Conservation (phyloP, 768 basidiomycete genomes). For the Podaxis sp. region DNA sequence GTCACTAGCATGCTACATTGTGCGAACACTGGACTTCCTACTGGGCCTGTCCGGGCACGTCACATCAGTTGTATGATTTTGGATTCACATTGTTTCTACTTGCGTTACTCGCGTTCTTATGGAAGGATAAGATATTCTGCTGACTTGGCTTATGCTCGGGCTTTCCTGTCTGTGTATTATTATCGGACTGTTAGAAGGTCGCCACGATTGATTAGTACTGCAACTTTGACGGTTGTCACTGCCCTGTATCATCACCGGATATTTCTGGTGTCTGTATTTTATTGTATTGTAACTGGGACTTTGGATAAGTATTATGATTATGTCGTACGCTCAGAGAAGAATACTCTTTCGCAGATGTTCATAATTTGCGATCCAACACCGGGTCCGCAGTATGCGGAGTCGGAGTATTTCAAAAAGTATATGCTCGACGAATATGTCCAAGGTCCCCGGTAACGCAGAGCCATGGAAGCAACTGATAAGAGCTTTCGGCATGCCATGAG, state of each 20-base stretch:
- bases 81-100: slow-evolving; percentile 26
- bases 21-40: slow-evolving; percentile 34
- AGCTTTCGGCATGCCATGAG: no score
- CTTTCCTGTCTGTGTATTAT: not conserved
- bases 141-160: not conserved
- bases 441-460: no score
- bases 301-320: not conserved
- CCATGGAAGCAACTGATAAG: no score
- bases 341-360: no score
- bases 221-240: not conserved
- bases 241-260: not conserved
- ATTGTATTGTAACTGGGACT: not conserved
- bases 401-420: no score
- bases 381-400: no score
- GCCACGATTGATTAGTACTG: not conserved
- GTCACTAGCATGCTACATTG: slow-evolving; percentile 31
- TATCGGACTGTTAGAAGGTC: not conserved
- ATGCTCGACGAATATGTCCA: no score
- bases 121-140: slow-evolving; percentile 28
- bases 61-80: slow-evolving; percentile 22
- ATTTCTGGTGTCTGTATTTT: not conserved
- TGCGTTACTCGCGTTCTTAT: slow-evolving; percentile 28
- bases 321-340: not conserved
- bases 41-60: slow-evolving; percentile 20
- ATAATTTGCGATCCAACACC: no score